Percentiles rank a stretch among this genome's conserved stretches.
These are phyloP conservation scores for Eimeria praecox DNA, from an alignment of 169 alveolate genomes.

Conservation along the genomic window DNA sequence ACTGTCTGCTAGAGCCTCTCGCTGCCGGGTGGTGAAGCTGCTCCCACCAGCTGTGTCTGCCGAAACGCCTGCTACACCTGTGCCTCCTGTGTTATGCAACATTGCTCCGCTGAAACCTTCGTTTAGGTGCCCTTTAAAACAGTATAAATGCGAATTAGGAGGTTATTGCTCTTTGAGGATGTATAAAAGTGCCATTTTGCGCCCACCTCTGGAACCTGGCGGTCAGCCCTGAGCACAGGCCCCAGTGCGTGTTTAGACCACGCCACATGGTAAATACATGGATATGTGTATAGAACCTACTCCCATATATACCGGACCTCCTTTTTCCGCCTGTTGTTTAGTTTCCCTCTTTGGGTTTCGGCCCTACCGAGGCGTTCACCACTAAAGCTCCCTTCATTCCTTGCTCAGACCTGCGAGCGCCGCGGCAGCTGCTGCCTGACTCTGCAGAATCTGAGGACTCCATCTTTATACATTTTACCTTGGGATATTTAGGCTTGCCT, in stretches of 20 bases:
- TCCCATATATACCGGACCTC: neutral
- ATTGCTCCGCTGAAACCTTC: neutral
- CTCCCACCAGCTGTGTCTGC: no score
- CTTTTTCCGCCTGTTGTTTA: neutral
- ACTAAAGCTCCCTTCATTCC: neutral
- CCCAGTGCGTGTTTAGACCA: neutral
- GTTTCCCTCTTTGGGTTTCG: neutral
- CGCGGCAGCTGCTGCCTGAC: slow-evolving; percentile 5
- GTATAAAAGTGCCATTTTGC: neutral
- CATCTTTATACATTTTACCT: neutral
- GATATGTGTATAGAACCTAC: neutral
- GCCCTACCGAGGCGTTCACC: neutral
- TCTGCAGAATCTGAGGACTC: neutral
- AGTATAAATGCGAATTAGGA: neutral
- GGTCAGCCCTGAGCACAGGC: neutral
- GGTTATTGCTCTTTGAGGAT: neutral
- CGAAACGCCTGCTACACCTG: neutral
- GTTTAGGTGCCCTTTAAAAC: neutral
- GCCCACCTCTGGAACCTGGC: neutral
- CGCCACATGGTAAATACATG: neutral
- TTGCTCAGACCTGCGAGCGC: neutral
- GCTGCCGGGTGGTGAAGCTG: neutral
- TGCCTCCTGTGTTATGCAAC: neutral
- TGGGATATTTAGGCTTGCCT: neutral
- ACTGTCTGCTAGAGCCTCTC: neutral